Evolutionary conservation across 2,329 filamentous ascomycete species (phyloP).

Genomic region (Myriosclerotinia duriaeana): DNA sequence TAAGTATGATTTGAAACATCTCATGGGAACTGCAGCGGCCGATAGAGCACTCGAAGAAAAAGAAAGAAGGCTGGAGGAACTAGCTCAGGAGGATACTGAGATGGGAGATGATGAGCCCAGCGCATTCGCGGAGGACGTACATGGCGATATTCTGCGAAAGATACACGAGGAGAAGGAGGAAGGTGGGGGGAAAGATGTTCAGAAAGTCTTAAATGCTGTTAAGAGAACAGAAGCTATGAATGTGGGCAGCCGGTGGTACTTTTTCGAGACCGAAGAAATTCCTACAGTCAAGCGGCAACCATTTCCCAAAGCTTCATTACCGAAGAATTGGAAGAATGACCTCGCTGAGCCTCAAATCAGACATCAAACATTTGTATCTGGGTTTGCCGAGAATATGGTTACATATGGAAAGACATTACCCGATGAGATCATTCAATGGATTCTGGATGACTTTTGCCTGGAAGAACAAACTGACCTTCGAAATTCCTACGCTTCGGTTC

Average conservation of each 20-base stretch:
- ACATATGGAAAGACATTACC: slow-evolving; percentile 50
- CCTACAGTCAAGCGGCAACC: slow-evolving; percentile 28
- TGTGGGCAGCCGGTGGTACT: slow-evolving; percentile 54
- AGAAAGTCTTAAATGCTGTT: slow-evolving; percentile 56
- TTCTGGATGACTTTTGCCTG: slow-evolving; percentile 57
- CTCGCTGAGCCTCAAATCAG: slow-evolving; percentile 52
- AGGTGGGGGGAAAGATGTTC: slow-evolving; percentile 39
- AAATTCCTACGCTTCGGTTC: slow-evolving; percentile 56
- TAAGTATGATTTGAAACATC: slow-evolving; percentile 61
- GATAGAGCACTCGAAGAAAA: slow-evolving; percentile 61
- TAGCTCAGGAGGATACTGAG: slow-evolving; percentile 20
- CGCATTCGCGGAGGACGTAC: slow-evolving; percentile 1
- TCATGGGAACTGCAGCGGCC: slow-evolving; percentile 58
- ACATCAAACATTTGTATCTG: slow-evolving; percentile 60
- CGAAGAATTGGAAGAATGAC: slow-evolving; percentile 32
- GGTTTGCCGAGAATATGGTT: slow-evolving; percentile 58
- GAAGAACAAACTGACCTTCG: slow-evolving; percentile 58
- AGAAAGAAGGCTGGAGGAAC: slow-evolving; percentile 44
- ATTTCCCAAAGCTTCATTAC: slow-evolving; percentile 33
- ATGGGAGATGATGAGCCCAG: slow-evolving; percentile 10
- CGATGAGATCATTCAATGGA: slow-evolving; percentile 66
- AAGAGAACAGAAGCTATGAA: slow-evolving; percentile 59
- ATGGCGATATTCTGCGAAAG: slow-evolving; percentile 18
- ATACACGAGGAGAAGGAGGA: slow-evolving; percentile 40
- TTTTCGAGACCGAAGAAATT: slow-evolving; percentile 47